These are phyloP conservation scores for Erysimum pusillum DNA, from an alignment of 441 rosid species.

Conservation along the genomic window DNA sequence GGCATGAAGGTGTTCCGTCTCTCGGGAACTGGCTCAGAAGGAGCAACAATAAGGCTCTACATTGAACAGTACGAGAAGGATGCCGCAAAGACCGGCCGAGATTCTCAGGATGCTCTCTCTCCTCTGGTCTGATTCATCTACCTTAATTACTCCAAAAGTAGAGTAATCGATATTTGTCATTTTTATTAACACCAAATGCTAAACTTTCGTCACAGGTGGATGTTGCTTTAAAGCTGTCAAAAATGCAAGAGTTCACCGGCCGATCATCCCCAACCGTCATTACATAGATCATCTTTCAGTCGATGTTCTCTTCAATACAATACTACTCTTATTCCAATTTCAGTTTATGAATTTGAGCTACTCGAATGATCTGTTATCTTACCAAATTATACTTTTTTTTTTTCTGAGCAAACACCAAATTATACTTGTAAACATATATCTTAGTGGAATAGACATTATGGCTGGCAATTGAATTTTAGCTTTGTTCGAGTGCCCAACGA, in stretches of 20 bases:
- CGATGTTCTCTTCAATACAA: background rate
- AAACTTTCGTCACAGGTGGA: slow-evolving; percentile 70
- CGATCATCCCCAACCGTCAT: slow-evolving; percentile 93
- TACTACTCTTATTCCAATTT: slow-evolving; percentile 14
- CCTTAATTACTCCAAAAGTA: background rate
- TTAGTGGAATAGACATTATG: background rate
- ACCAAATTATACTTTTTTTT: too few species aligned
- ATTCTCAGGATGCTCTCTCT: slow-evolving; percentile 87
- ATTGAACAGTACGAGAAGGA: slow-evolving; percentile 97
- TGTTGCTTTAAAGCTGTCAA: slow-evolving; percentile 86
- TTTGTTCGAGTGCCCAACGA: background rate
- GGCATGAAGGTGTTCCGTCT: slow-evolving; percentile 86
- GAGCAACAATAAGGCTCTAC: slow-evolving; percentile 96
- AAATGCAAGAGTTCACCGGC: slow-evolving; percentile 88
- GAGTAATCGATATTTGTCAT: background rate
- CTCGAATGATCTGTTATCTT: background rate
- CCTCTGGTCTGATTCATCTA: slow-evolving; percentile 70
- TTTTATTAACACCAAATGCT: background rate
- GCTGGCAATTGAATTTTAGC: background rate
- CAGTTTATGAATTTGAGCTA: background rate
- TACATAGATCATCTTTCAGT: slow-evolving; percentile 51
- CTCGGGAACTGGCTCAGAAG: slow-evolving; percentile 98
- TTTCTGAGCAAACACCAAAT: too few species aligned
- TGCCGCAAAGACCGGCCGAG: slow-evolving; percentile 87
- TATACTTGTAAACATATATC: background rate